Evolutionary conservation across 768 basidiomycete genomes (phyloP).

Genomic region (Xerocomus brunneocitrinus): DNA sequence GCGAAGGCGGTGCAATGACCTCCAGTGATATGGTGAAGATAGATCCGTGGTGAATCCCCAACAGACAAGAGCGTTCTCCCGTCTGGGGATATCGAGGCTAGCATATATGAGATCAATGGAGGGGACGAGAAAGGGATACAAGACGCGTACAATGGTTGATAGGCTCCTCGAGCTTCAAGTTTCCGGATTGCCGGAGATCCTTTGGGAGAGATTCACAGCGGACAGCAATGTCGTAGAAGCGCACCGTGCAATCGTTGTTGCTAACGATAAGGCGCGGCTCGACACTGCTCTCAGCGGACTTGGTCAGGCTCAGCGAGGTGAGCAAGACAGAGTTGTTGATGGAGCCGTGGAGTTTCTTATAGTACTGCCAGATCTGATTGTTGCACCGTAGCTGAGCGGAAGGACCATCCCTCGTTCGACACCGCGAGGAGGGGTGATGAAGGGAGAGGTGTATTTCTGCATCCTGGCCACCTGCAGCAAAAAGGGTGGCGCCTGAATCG

Average conservation of each 20-base stretch:
- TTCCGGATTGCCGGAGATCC: conserved; percentile 47
- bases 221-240: conserved; percentile 72
- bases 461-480: conserved; percentile 74
- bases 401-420: conserved; percentile 14
- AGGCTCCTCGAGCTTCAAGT: conserved; percentile 57
- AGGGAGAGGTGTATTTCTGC: conserved; percentile 66
- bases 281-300: conserved; percentile 56
- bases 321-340: conserved; percentile 81
- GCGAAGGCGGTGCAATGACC: conserved; percentile 57
- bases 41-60: conserved; percentile 85
- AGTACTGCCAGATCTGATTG: conserved; percentile 48
- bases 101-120: conserved; percentile 7
- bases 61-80: conserved; percentile 83
- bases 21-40: conserved; percentile 72
- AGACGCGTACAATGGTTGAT: conserved; percentile 72
- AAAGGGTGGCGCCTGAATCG: conserved; percentile 49
- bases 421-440: conserved; percentile 30
- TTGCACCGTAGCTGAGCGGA: conserved; percentile 10
- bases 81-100: conserved; percentile 88
- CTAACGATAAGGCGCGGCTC: conserved; percentile 78
- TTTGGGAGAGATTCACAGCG: conserved; percentile 41
- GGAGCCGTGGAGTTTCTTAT: conserved; percentile 51
- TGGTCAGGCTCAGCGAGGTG: conserved; percentile 57
- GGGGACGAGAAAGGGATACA: not conserved
- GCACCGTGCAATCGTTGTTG: conserved; percentile 82